These are phyloP conservation scores for Marchantia paleacea DNA, from an alignment of 225 moss, liverwort and hornwort genomes.

Conservation along the genomic window DNA sequence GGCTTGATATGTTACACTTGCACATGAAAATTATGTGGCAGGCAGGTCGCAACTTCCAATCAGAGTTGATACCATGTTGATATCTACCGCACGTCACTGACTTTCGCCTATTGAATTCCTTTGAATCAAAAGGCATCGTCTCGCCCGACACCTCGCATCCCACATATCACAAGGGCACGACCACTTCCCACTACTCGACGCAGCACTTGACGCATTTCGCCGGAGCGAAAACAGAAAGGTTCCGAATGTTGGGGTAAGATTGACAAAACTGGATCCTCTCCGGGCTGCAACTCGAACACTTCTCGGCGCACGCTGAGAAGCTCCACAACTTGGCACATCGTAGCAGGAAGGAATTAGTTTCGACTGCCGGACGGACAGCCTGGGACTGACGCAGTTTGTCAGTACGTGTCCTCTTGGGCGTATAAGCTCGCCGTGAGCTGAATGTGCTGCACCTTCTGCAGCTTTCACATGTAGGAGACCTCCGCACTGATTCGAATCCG, in stretches of 20 bases:
- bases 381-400: not conserved
- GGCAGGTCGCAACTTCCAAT: not conserved
- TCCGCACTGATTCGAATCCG: not conserved
- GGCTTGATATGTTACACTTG: conserved; percentile 11
- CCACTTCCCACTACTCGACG: conserved; percentile 2
- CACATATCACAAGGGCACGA: not conserved
- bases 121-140: not conserved
- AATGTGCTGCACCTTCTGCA: not conserved
- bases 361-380: not conserved
- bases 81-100: not conserved
- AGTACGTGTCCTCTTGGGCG: not conserved
- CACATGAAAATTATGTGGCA: not conserved
- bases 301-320: not conserved
- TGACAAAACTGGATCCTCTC: conserved; percentile 3
- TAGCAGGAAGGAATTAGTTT: not conserved
- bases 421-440: not conserved
- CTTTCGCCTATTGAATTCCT: not conserved
- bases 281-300: not conserved
- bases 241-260: not conserved
- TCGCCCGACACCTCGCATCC: too few species aligned
- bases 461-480: not conserved
- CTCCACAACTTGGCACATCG: not conserved
- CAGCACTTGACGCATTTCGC: conserved; percentile 1
- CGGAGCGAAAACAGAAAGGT: not conserved
- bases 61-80: not conserved